Evolutionary conservation across 2,329 filamentous ascomycete genomes (phyloP), one percentile per base, ranked within the genome.

Genomic region (Ascochyta koolunga): DNA sequence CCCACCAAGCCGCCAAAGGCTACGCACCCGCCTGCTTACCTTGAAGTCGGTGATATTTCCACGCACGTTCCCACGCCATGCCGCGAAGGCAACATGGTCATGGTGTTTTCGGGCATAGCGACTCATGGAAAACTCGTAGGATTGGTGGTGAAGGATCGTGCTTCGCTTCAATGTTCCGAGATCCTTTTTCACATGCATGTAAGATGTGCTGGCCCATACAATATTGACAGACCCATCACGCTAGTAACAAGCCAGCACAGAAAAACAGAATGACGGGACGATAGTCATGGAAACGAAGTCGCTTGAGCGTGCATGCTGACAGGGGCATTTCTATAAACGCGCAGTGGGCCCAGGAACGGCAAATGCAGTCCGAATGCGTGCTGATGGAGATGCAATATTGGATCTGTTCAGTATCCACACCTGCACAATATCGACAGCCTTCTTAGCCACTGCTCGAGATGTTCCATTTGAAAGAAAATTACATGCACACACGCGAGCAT

Each of bases 81-180:
- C 45, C 36, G 40, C 38, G 42, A 38, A n/a, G 11, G 29, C 41
- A 40, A 36, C 40, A 40, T 45, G 36, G 38, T 25, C 27, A 25
- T 36, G 29, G 8, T 44, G 21, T 35, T 40, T 36, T 37, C 31
- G 36, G 22, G 18, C 22, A 36, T 35, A 8, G 13, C 51, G 45
- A 54, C 18, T 54, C 41, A 25, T 54, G 22, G 25, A 8, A 9
- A 5, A 29, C 19, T 11, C 18, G 35, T 22, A 22, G 40, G 39
- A 49, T 36, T 45, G 11, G 19, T 33, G 11, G 27, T 25, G 35
- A 36, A 44, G 51, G 51, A 50, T 46, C 46, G 51, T 50, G 51
- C 51, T 54, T 45, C 51, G 51, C 51, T 54, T 54, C 51, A 46
- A 36, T 45, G 36, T 41, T 54, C 51, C 51, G 45, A 54, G 36